Percentiles rank a stretch among this genome's conserved stretches.
phyloP scores from a whole-genome alignment of 2,329 filamentous ascomycete genomes.

The Teratosphaeriaceae sp. region DNA sequence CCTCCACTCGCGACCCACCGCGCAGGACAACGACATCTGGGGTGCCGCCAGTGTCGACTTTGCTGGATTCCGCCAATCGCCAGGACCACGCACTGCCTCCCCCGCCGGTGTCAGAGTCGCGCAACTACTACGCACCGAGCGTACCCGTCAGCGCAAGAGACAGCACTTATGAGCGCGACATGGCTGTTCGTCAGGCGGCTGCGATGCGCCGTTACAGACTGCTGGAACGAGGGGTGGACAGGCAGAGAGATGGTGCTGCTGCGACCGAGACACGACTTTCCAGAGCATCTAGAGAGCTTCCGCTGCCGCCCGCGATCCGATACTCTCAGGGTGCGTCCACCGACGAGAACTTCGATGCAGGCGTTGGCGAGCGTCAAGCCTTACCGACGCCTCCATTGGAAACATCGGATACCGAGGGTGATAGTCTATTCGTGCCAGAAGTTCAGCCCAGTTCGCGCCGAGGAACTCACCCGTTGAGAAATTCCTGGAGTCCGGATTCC shows the following conservation, averaged over 20 bases:
- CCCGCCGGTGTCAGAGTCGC: conserved; percentile 21
- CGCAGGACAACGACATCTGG: conserved; percentile 13
- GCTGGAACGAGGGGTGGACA: too few species aligned
- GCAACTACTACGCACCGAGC: conserved; percentile 17
- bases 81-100: conserved; percentile 8
- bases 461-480: conserved; percentile 23
- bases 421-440: conserved; percentile 16
- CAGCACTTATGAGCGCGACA: too few species aligned
- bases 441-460: conserved; percentile 4
- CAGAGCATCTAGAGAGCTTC: too few species aligned
- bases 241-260: too few species aligned
- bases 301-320: too few species aligned
- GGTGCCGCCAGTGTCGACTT: conserved; percentile 24
- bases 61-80: conserved; percentile 24
- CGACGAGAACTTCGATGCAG: too few species aligned
- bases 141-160: too few species aligned
- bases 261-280: too few species aligned
- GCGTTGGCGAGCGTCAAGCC: too few species aligned
- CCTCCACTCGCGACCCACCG: conserved; percentile 13
- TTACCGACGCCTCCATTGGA: conserved; percentile 11
- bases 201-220: too few species aligned
- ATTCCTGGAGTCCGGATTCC: conserved; percentile 24
- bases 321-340: too few species aligned
- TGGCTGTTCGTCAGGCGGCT: too few species aligned
- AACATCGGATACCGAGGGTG: conserved; percentile 10